Evolutionary conservation across 306 rosid species (phyloP).

Genomic region (Inga leiocalycina): DNA sequence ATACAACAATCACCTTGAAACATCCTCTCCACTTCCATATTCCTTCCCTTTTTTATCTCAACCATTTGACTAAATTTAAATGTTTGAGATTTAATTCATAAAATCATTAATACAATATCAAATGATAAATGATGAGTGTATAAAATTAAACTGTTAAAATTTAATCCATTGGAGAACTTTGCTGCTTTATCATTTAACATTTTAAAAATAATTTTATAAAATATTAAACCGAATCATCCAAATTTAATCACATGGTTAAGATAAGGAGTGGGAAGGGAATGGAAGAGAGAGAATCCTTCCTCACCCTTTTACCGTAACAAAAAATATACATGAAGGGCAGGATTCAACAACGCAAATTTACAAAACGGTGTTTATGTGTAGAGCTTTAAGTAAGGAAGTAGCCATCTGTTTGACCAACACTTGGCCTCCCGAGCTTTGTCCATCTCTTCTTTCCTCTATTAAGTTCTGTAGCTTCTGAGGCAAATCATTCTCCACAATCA

Average conservation of each 20-base stretch:
- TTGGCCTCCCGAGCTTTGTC: slow-evolving; percentile 81
- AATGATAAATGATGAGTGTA: too few species aligned
- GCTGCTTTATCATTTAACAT: background rate
- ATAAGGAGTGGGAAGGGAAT: background rate
- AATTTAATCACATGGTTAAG: background rate
- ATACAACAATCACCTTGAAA: slow-evolving; percentile 25
- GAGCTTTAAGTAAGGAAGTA: slow-evolving; percentile 92
- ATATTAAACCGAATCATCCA: background rate
- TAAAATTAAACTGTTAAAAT: too few species aligned
- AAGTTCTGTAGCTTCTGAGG: slow-evolving; percentile 94
- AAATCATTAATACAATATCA: too few species aligned
- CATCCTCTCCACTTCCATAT: background rate
- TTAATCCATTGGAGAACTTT: too few species aligned
- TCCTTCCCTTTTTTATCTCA: background rate
- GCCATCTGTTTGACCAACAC: slow-evolving; percentile 99
- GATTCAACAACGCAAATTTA: slow-evolving; percentile 41
- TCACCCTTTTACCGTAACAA: slow-evolving; percentile 10
- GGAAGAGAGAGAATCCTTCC: background rate
- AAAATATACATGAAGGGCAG: slow-evolving; percentile 32
- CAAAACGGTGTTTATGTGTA: slow-evolving; percentile 96
- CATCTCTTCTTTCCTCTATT: slow-evolving; percentile 95
- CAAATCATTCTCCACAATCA: slow-evolving; percentile 96
- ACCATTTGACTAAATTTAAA: too few species aligned
- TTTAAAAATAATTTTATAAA: background rate
- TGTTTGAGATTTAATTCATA: too few species aligned